These are phyloP conservation scores for Ustilago hordei DNA, from an alignment of 1,284 basidiomycete genomes.

Conservation along the genomic window DNA sequence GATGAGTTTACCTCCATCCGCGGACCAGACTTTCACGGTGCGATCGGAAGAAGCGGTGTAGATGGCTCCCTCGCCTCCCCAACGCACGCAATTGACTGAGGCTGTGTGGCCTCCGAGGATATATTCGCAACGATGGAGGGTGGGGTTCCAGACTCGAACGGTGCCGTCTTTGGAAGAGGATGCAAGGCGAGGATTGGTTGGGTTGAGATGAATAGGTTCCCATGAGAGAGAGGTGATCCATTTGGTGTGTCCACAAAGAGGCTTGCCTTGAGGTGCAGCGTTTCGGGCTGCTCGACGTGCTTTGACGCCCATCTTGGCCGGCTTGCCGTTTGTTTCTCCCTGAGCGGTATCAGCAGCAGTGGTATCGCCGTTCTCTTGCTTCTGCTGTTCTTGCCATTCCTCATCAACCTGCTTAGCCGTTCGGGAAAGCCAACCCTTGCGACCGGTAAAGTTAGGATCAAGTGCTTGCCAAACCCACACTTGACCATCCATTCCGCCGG, in stretches of 20 bases:
- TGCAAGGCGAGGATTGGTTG: conserved; percentile 77
- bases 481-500: conserved; percentile 72
- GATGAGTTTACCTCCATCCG: conserved; percentile 76
- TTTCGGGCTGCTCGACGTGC: conserved; percentile 60
- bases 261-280: conserved; percentile 58
- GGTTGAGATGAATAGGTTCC: conserved; percentile 84
- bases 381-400: conserved; percentile 41
- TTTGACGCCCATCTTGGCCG: conserved; percentile 56
- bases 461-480: conserved; percentile 67
- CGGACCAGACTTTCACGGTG: conserved; percentile 94
- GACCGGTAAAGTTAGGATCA: conserved; percentile 49
- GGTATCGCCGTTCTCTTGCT: conserved; percentile 8
- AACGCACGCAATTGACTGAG: conserved; percentile 92
- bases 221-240: conserved; percentile 97
- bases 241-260: conserved; percentile 85
- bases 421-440: conserved; percentile 58
- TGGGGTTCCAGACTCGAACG: conserved; percentile 89
- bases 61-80: conserved; percentile 77
- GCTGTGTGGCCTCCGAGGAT: conserved; percentile 93
- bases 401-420: conserved; percentile 60
- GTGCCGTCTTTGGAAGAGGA: conserved; percentile 96
- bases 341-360: conserved; percentile 4
- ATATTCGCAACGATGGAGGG: conserved; percentile 81
- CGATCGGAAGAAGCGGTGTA: conserved; percentile 95
- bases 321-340: conserved; percentile 16